These are phyloP conservation scores for Chalciporus chontae DNA, from an alignment of 768 basidiomycete genomes.

Conservation along the genomic window DNA sequence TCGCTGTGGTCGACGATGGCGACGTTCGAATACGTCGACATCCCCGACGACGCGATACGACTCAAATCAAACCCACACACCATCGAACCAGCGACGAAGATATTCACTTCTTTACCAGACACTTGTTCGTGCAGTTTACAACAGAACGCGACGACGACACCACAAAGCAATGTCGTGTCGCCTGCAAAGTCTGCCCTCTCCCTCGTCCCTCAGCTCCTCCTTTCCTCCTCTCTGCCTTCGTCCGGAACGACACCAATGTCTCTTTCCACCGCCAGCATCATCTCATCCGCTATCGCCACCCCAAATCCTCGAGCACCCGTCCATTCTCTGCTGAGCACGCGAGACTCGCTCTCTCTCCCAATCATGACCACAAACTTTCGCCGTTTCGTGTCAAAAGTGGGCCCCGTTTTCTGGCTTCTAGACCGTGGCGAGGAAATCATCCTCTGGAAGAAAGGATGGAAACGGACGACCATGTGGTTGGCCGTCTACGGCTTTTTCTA, in stretches of 20 bases:
- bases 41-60: slow-evolving; percentile 38
- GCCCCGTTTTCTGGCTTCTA: slow-evolving; percentile 86
- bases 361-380: slow-evolving; percentile 65
- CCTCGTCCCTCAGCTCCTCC: slow-evolving; percentile 40
- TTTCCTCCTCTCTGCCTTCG: slow-evolving; percentile 19
- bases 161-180: slow-evolving; percentile 13
- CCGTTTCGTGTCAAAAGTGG: slow-evolving; percentile 70
- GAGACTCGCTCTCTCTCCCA: slow-evolving; percentile 72
- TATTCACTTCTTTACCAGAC: slow-evolving; percentile 41
- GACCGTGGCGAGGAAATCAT: slow-evolving; percentile 84
- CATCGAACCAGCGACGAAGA: slow-evolving; percentile 38
- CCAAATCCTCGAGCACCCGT: slow-evolving; percentile 14
- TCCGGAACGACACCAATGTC: slow-evolving; percentile 1
- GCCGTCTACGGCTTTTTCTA: slow-evolving; percentile 76
- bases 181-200: slow-evolving; percentile 33
- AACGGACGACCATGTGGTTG: slow-evolving; percentile 71
- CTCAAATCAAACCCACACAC: slow-evolving; percentile 25
- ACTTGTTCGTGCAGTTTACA: slow-evolving; percentile 4
- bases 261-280: slow-evolving; percentile 4
- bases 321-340: slow-evolving; percentile 45
- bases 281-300: slow-evolving; percentile 21
- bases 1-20: slow-evolving; percentile 22
- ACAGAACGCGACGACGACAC: slow-evolving; percentile 8
- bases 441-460: slow-evolving; percentile 77
- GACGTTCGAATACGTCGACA: slow-evolving; percentile 38